Evolutionary conservation across 805 yeast species (phyloP).

Genomic region (Lipomyces lipofer): DNA sequence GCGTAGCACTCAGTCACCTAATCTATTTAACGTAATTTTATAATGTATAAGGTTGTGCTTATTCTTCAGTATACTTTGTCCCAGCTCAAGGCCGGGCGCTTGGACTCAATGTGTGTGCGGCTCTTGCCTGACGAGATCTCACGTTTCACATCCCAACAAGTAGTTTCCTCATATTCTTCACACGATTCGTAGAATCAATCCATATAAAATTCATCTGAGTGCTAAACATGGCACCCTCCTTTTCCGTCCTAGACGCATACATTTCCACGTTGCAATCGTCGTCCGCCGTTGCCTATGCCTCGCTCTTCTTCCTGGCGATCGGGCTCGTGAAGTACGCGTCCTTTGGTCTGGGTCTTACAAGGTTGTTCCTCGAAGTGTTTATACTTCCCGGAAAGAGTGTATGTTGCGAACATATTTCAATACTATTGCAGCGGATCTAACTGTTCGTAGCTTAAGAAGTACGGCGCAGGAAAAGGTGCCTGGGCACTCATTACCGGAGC

Average conservation of each 20-base stretch:
- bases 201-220: too few relatives aligned
- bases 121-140: too few relatives aligned
- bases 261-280: slow-evolving; percentile 4
- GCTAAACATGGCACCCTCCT: neutral
- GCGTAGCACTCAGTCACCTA: too few relatives aligned
- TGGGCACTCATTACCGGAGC: slow-evolving; percentile 99
- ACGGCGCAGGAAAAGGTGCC: slow-evolving; percentile 70
- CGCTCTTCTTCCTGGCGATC: slow-evolving; percentile 11
- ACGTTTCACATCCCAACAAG: too few relatives aligned
- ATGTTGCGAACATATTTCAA: slow-evolving; percentile 5
- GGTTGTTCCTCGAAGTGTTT: slow-evolving; percentile 17
- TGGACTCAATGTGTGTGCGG: too few relatives aligned
- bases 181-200: too few relatives aligned
- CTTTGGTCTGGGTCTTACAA: slow-evolving; percentile 10
- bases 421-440: neutral
- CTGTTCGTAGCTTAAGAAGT: slow-evolving; percentile 50
- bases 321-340: slow-evolving; percentile 13
- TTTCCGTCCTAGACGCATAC: slow-evolving; percentile 10
- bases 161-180: too few relatives aligned
- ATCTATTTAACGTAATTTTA: too few relatives aligned
- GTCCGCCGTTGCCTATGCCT: slow-evolving; percentile 5
- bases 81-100: too few relatives aligned
- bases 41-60: too few relatives aligned
- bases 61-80: too few relatives aligned
- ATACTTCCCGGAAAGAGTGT: slow-evolving; percentile 25